These are phyloP conservation scores for Aspergillus ruber DNA, from an alignment of 2,329 filamentous ascomycete species.

Conservation along the genomic window DNA sequence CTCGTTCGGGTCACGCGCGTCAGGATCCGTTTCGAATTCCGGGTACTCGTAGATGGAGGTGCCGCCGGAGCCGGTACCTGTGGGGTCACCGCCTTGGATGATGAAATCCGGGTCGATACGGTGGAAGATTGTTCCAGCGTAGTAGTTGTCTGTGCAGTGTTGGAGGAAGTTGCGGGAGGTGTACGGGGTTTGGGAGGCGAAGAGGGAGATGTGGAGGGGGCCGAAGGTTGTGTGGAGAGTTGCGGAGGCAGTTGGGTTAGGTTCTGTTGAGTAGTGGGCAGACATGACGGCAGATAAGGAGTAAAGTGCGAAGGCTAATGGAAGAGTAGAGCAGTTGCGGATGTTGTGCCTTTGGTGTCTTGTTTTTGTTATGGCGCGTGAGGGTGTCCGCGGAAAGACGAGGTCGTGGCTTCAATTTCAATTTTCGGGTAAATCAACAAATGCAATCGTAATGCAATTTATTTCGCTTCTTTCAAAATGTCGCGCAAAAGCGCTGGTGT, in stretches of 20 bases:
- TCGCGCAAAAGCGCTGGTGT: background rate
- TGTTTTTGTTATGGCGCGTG: background rate
- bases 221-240: constrained; percentile 85
- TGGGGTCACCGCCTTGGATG: constrained; percentile 89
- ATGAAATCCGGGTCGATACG: constrained; percentile 88
- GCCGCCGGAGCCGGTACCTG: constrained; percentile 83
- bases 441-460: background rate
- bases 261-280: constrained; percentile 86
- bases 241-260: constrained; percentile 85
- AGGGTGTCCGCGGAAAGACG: too few relatives aligned
- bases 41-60: constrained; percentile 82
- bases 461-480: background rate
- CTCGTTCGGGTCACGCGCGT: constrained; percentile 41
- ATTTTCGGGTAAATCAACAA: background rate
- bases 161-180: constrained; percentile 94
- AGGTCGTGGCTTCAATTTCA: too few relatives aligned
- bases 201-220: constrained; percentile 85
- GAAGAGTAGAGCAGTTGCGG: too few relatives aligned
- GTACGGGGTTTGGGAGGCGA: constrained; percentile 87
- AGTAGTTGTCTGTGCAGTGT: constrained; percentile 90
- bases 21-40: constrained; percentile 49
- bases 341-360: background rate
- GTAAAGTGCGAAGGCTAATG: too few relatives aligned
- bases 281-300: constrained; percentile 55
- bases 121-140: constrained; percentile 89